Conservation (phyloP, 495 filamentous ascomycete genomes). For the Lasiosphaeria ovina region DNA sequence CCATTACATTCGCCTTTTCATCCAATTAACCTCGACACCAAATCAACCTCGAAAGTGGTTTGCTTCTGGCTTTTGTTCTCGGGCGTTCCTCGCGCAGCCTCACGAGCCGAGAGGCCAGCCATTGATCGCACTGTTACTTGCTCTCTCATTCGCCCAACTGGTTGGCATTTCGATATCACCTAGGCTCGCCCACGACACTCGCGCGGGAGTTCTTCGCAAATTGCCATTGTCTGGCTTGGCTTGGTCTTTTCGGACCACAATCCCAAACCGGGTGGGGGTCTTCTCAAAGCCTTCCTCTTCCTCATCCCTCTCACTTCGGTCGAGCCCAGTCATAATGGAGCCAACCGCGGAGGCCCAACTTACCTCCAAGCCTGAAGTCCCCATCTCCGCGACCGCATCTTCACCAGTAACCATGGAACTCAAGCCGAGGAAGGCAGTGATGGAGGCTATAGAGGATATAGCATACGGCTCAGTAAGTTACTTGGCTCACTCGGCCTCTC, state of each 20-base stretch:
- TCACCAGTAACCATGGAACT: slow-evolving; percentile 13
- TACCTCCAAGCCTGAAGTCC: slow-evolving; percentile 9
- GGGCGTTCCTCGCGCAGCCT: no score
- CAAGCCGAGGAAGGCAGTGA: slow-evolving; percentile 43
- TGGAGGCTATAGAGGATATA: slow-evolving; percentile 77
- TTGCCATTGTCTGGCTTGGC: no score
- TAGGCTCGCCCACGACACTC: no score
- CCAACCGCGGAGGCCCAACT: slow-evolving; percentile 8
- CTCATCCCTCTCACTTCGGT: background rate
- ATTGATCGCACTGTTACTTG: no score
- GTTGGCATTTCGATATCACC: no score
- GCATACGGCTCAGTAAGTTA: slow-evolving; percentile 75
- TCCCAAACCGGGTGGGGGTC: background rate
- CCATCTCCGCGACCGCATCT: slow-evolving; percentile 16
- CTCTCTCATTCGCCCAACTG: no score
- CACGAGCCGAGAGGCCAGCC: no score
- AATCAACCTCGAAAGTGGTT: no score
- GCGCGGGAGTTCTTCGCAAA: no score
- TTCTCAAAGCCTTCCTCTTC: slow-evolving; percentile 11
- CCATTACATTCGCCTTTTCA: background rate
- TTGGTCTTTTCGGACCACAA: no score
- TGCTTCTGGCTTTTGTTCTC: no score
- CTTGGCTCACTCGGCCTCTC: background rate
- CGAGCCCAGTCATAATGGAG: slow-evolving; percentile 9
- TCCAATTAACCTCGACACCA: background rate